These are phyloP conservation scores for Dendrostoma leiphaemia DNA, from an alignment of 2,329 filamentous ascomycete species.

Conservation along the genomic window DNA sequence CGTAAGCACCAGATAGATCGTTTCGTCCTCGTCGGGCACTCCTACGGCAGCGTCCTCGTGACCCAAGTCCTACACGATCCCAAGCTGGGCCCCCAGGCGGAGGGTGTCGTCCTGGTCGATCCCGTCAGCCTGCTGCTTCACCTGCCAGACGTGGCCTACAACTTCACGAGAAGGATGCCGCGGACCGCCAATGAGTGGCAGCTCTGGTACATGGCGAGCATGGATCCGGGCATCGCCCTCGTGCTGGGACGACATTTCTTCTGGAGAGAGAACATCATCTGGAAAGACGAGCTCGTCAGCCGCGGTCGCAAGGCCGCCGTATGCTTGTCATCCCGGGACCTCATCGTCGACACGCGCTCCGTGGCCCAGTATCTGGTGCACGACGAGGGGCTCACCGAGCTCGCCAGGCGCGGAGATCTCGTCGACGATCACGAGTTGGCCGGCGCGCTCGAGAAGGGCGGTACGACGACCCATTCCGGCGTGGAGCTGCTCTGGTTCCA, in stretches of 20 bases:
- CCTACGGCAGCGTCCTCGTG: slow-evolving; percentile 62
- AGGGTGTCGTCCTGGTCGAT: slow-evolving; percentile 48
- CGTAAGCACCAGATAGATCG: slow-evolving; percentile 53
- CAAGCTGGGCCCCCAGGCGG: slow-evolving; percentile 48
- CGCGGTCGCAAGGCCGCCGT: slow-evolving; percentile 46
- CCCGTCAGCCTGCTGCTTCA: slow-evolving; percentile 68
- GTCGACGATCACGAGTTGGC: slow-evolving; percentile 11
- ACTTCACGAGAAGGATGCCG: slow-evolving; percentile 59
- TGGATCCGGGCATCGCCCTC: slow-evolving; percentile 64
- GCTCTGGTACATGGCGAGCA: slow-evolving; percentile 68
- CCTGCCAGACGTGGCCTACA: slow-evolving; percentile 68
- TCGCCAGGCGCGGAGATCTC: slow-evolving; percentile 1
- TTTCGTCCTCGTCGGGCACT: slow-evolving; percentile 61
- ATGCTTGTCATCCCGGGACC: slow-evolving; percentile 56
- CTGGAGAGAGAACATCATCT: slow-evolving; percentile 69
- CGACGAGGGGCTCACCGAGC: slow-evolving; percentile 28
- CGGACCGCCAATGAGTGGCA: slow-evolving; percentile 65
- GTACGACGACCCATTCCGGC: slow-evolving; percentile 30
- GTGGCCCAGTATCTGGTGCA: slow-evolving; percentile 57
- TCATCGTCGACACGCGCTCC: slow-evolving; percentile 61
- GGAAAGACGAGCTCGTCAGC: slow-evolving; percentile 61
- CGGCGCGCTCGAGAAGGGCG: slow-evolving; percentile 28
- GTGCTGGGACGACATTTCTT: slow-evolving; percentile 63
- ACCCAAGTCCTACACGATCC: slow-evolving; percentile 58
- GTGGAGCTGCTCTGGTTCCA: slow-evolving; percentile 61